A percentile compares a stretch with the other conserved stretches of the same genome.
Evolutionary conservation across 1,284 basidiomycete genomes (phyloP).

Genomic region (Melampsora americana): DNA sequence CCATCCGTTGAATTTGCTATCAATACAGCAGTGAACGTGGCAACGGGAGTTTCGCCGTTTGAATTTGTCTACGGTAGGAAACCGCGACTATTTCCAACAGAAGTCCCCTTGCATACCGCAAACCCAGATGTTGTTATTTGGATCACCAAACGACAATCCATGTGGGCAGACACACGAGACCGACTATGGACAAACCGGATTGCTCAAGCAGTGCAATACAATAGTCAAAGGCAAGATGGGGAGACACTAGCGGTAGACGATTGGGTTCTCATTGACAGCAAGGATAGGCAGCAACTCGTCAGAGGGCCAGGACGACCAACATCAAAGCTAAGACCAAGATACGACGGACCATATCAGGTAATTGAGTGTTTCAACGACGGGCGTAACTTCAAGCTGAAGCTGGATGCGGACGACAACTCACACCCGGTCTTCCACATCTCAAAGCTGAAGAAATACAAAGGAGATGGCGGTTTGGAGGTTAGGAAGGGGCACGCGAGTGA

Average conservation of each 20-base stretch:
- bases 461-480: too few species aligned
- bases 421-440: too few species aligned
- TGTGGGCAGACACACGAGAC: constrained; percentile 2
- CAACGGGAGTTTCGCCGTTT: constrained; percentile 45
- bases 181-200: background rate
- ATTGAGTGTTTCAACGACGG: background rate
- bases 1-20: constrained; percentile 43
- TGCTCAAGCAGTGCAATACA: background rate
- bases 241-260: too few species aligned
- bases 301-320: too few species aligned
- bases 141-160: background rate
- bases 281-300: background rate
- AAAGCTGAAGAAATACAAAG: too few species aligned
- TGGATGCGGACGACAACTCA: too few species aligned
- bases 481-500: too few species aligned
- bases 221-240: too few species aligned
- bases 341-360: constrained; percentile 13
- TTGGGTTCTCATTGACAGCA: background rate
- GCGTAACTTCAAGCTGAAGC: background rate
- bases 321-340: background rate
- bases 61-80: constrained; percentile 46
- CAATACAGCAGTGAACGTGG: constrained; percentile 44
- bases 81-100: constrained; percentile 45
- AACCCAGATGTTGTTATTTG: background rate
- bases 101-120: accelerated